phyloP scores from a whole-genome alignment of 2,329 filamentous ascomycete species.

The Lanzia echinophila region DNA sequence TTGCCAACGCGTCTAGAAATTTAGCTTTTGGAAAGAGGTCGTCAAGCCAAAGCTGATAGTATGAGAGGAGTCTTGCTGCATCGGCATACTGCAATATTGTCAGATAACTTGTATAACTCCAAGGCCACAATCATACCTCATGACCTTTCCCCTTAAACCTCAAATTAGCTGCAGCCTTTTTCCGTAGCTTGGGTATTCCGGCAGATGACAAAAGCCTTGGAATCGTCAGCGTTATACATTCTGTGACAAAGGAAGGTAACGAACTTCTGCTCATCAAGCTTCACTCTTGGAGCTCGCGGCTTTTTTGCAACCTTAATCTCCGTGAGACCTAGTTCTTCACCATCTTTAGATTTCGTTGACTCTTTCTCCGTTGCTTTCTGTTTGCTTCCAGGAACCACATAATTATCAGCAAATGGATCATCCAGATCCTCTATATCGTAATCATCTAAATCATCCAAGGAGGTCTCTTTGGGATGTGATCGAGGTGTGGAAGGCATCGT shows the following conservation, averaged over 20 bases:
- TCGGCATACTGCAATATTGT: slow-evolving; percentile 64
- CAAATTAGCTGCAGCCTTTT: slow-evolving; percentile 60
- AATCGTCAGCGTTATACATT: slow-evolving; percentile 15
- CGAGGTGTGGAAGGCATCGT: slow-evolving; percentile 1
- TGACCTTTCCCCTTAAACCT: slow-evolving; percentile 90
- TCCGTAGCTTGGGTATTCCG: slow-evolving; percentile 77
- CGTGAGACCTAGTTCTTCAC: slow-evolving; percentile 65
- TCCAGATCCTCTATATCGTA: slow-evolving; percentile 54
- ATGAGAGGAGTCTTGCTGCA: slow-evolving; percentile 70
- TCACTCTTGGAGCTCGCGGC: slow-evolving; percentile 69
- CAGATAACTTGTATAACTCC: slow-evolving; percentile 2
- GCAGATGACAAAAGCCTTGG: slow-evolving; percentile 69
- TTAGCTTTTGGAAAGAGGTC: slow-evolving; percentile 92
- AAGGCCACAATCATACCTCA: slow-evolving; percentile 49
- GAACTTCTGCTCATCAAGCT: slow-evolving; percentile 76
- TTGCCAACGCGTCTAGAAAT: slow-evolving; percentile 80
- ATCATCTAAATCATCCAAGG: slow-evolving; percentile 65
- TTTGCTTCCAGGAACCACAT: slow-evolving; percentile 16
- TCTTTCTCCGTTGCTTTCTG: slow-evolving; percentile 38
- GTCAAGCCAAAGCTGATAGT: slow-evolving; percentile 96
- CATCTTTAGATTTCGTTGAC: slow-evolving; percentile 36
- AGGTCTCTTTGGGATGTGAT: slow-evolving; percentile 32
- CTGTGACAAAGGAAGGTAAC: slow-evolving; percentile 5
- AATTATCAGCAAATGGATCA: slow-evolving; percentile 26
- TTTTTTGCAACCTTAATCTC: slow-evolving; percentile 72